Conservation (phyloP, 495 filamentous ascomycete species). For the Platismatia glauca region DNA sequence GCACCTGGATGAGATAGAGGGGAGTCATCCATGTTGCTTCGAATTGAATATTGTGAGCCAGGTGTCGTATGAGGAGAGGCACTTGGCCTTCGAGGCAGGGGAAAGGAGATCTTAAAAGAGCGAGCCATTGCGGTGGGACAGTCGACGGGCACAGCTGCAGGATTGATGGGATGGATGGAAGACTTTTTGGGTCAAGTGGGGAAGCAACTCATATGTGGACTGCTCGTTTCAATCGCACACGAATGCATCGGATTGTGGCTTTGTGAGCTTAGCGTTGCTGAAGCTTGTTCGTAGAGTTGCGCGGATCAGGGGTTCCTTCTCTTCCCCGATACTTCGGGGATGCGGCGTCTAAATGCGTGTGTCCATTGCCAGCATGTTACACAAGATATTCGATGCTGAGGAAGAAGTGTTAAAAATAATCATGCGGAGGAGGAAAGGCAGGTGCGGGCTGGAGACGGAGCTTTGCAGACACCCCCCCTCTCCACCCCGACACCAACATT, state of each 20-base stretch:
- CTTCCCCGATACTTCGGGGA: too few relatives aligned
- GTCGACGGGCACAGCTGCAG: background rate
- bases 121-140: slow-evolving; percentile 16
- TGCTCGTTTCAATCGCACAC: background rate
- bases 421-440: background rate
- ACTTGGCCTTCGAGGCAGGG: slow-evolving; percentile 20
- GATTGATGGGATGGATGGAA: background rate
- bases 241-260: slow-evolving; percentile 1
- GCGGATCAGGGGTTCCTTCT: background rate
- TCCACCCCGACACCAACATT: too few relatives aligned
- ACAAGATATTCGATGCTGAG: too few relatives aligned
- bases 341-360: background rate
- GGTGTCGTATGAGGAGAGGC: slow-evolving; percentile 16
- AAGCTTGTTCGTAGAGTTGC: slow-evolving; percentile 4
- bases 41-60: slow-evolving; percentile 16
- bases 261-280: background rate
- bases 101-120: slow-evolving; percentile 25
- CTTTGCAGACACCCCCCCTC: too few relatives aligned
- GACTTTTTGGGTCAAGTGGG: background rate
- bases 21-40: slow-evolving; percentile 16
- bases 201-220: background rate
- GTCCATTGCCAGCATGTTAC: background rate
- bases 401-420: background rate
- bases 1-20: slow-evolving; percentile 20
- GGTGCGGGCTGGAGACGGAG: background rate